Conservation (phyloP, 257 asterid species). For the Linaria vulgaris region DNA sequence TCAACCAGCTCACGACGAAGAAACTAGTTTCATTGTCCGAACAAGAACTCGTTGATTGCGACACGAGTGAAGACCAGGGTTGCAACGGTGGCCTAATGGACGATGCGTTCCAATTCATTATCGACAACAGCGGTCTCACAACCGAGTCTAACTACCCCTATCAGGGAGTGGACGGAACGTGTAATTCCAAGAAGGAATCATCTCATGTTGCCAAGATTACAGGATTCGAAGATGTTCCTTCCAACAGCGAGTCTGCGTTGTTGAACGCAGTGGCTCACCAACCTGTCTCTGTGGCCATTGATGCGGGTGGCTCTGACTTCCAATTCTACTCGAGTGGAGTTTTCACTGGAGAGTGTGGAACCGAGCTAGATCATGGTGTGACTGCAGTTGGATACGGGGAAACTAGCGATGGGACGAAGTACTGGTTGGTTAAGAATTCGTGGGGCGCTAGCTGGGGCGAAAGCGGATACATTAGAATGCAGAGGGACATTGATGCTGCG, state of each 20-base stretch:
- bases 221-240: slow-evolving; percentile 18
- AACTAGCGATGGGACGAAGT: neutral
- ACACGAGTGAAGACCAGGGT: slow-evolving; percentile 16
- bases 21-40: neutral
- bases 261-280: neutral
- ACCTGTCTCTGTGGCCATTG: slow-evolving; percentile 4
- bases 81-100: neutral
- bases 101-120: slow-evolving; percentile 22
- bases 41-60: slow-evolving; percentile 5
- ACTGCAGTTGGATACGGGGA: slow-evolving; percentile 1
- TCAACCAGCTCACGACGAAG: slow-evolving; percentile 1
- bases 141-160: slow-evolving; percentile 24
- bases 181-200: neutral
- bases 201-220: slow-evolving; percentile 9
- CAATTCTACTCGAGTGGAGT: slow-evolving; percentile 12
- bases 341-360: slow-evolving; percentile 5
- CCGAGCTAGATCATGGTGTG: slow-evolving; percentile 3
- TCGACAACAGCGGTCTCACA: slow-evolving; percentile 21
- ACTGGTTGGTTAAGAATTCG: slow-evolving; percentile 7
- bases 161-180: slow-evolving; percentile 19
- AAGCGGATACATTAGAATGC: neutral
- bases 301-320: neutral
- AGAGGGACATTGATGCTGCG: neutral
- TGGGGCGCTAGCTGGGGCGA: neutral
- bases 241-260: neutral